phyloP scores from a whole-genome alignment of 2,329 filamentous ascomycete genomes.

The Fusarium cicatricum region DNA sequence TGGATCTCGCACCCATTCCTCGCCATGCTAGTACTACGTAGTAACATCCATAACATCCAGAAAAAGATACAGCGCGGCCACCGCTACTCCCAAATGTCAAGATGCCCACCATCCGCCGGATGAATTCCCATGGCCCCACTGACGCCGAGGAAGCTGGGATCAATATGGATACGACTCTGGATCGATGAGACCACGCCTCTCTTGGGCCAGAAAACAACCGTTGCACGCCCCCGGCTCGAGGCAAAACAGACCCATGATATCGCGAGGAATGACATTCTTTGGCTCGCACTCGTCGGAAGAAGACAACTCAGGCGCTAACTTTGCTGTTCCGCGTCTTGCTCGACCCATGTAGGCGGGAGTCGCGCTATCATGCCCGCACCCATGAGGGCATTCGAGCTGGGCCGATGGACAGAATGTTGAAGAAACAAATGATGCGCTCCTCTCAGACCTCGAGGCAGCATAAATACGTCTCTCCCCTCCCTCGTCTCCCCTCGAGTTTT shows the following conservation, averaged over 20 bases:
- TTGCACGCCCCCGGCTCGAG: constrained; percentile 9
- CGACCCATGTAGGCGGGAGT: constrained; percentile 26
- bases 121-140: constrained; percentile 40
- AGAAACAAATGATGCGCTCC: constrained; percentile 15
- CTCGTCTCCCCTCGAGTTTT: not conserved
- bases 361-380: constrained; percentile 31
- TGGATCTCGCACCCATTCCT: not conserved
- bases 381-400: constrained; percentile 26
- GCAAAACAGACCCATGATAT: constrained; percentile 28
- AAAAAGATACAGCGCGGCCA: constrained; percentile 5
- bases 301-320: constrained; percentile 3
- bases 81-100: constrained; percentile 11
- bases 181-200: constrained; percentile 20
- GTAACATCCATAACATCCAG: not conserved
- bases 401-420: not conserved
- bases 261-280: constrained; percentile 17
- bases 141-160: constrained; percentile 27
- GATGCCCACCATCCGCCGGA: constrained; percentile 34
- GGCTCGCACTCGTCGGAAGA: not conserved
- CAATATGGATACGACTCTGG: constrained; percentile 22
- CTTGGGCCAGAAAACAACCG: not conserved
- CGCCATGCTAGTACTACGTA: not conserved
- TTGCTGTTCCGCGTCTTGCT: constrained; percentile 6
- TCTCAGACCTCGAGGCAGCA: constrained; percentile 19
- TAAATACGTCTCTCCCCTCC: constrained; percentile 33